Evolutionary conservation across 768 basidiomycete species (phyloP).

Genomic region (Tulasnella sp.): DNA sequence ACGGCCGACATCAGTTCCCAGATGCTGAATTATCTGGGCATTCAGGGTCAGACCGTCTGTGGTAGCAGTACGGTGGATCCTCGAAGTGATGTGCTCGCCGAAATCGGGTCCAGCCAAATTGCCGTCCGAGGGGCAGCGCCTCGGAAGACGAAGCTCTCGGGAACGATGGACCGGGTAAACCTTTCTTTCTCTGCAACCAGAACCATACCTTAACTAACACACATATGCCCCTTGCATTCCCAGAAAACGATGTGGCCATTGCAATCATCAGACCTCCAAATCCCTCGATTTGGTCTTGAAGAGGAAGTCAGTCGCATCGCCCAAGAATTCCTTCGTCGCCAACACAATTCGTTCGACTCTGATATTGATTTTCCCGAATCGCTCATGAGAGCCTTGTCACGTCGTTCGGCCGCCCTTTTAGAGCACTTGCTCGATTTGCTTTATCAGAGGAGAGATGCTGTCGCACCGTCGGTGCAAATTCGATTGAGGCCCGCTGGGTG

Average conservation of each 20-base stretch:
- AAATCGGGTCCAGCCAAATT: background rate
- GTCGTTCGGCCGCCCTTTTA: background rate
- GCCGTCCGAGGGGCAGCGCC: background rate
- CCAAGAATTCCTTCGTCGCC: background rate
- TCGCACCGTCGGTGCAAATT: background rate
- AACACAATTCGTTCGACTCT: background rate
- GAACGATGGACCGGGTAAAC: background rate
- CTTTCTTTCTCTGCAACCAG: background rate
- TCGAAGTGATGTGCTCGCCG: background rate
- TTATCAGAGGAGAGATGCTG: background rate
- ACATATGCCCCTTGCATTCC: background rate
- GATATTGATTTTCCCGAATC: background rate
- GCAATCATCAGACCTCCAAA: background rate
- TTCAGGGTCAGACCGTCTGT: background rate
- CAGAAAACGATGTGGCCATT: background rate
- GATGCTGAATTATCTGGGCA: background rate
- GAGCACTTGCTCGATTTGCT: background rate
- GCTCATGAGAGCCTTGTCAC: background rate
- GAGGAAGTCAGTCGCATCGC: constrained; percentile 12
- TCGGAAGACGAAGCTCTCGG: background rate
- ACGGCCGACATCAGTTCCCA: background rate
- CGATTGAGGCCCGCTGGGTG: constrained; percentile 1
- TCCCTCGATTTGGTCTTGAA: background rate
- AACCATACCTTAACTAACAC: too few relatives aligned
- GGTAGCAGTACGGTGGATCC: too few relatives aligned